Conservation (phyloP, 805 yeast genomes). For the Metschnikowia cubensis region DNA sequence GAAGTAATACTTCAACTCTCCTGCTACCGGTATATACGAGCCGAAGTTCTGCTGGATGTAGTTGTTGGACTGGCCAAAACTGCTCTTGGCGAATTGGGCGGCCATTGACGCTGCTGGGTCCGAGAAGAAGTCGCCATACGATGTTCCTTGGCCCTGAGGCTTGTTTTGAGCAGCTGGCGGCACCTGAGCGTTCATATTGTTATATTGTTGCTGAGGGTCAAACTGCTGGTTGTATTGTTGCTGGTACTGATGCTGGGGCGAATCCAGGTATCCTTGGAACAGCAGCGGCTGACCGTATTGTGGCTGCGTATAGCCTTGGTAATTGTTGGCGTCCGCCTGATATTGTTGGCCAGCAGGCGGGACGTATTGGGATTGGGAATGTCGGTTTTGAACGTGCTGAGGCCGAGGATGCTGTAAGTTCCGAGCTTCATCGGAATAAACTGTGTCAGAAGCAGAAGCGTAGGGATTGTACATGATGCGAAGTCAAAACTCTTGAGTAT, state of each 20-base stretch:
- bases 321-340: not conserved
- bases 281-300: conserved; percentile 18
- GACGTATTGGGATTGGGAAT: not conserved
- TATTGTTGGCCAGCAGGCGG: not conserved
- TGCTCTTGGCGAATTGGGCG: conserved; percentile 80
- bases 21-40: conserved; percentile 43
- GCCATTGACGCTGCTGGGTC: conserved; percentile 85
- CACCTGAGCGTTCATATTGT: conserved; percentile 1
- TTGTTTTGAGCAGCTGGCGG: conserved; percentile 16
- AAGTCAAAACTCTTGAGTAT: not conserved
- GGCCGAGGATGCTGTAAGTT: conserved; percentile 20
- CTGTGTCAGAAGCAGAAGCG: conserved; percentile 22
- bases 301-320: conserved; percentile 14
- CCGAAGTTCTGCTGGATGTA: conserved; percentile 71
- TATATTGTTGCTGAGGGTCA: conserved; percentile 15
- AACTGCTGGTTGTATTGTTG: conserved; percentile 25
- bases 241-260: conserved; percentile 17
- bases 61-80: conserved; percentile 76
- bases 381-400: conserved; percentile 13
- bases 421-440: conserved; percentile 9
- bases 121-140: conserved; percentile 47
- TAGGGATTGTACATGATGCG: conserved; percentile 38
- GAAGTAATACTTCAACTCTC: conserved; percentile 78
- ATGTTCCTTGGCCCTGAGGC: conserved; percentile 18
- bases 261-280: conserved; percentile 8